phyloP scores from a whole-genome alignment of 169 alveolate genomes.

The Cryptosporidium ubiquitum region DNA sequence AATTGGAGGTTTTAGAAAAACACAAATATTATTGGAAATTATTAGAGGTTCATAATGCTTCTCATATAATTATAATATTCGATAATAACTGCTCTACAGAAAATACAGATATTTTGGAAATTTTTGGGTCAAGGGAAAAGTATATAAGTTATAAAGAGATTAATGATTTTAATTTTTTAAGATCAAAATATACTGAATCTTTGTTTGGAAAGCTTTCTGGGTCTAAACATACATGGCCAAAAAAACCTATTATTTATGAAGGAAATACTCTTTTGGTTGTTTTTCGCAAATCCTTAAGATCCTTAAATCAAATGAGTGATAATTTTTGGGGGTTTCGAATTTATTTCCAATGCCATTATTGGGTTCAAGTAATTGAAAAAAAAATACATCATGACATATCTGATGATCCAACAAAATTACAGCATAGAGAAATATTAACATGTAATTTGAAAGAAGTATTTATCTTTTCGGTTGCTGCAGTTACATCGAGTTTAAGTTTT shows the following conservation, averaged over 20 bases:
- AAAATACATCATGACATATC: background rate
- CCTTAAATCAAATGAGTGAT: background rate
- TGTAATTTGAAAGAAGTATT: slow-evolving; percentile 6
- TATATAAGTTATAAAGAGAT: background rate
- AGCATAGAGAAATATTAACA: background rate
- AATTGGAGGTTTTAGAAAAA: background rate
- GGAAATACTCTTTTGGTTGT: slow-evolving; percentile 35
- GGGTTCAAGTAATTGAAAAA: slow-evolving; percentile 1
- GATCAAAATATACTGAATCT: slow-evolving; percentile 24
- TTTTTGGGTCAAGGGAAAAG: background rate
- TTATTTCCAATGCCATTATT: slow-evolving; percentile 24
- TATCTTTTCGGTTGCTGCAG: slow-evolving; percentile 14
- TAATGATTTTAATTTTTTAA: background rate
- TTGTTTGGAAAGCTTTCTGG: slow-evolving; percentile 47
- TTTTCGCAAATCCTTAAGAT: background rate
- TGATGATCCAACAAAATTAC: background rate
- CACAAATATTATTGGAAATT: slow-evolving; percentile 19
- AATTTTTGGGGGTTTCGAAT: slow-evolving; percentile 23
- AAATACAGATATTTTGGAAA: slow-evolving; percentile 48
- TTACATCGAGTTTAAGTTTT: slow-evolving; percentile 40
- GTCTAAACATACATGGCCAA: slow-evolving; percentile 8
- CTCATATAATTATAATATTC: slow-evolving; percentile 47
- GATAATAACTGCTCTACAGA: slow-evolving; percentile 51
- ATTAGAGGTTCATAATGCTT: slow-evolving; percentile 48
- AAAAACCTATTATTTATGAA: slow-evolving; percentile 12